A percentile compares a stretch with the other conserved stretches of the same genome.
Evolutionary conservation across 805 yeast species (phyloP).

Genomic region (Starmerella ratchasimensis): DNA sequence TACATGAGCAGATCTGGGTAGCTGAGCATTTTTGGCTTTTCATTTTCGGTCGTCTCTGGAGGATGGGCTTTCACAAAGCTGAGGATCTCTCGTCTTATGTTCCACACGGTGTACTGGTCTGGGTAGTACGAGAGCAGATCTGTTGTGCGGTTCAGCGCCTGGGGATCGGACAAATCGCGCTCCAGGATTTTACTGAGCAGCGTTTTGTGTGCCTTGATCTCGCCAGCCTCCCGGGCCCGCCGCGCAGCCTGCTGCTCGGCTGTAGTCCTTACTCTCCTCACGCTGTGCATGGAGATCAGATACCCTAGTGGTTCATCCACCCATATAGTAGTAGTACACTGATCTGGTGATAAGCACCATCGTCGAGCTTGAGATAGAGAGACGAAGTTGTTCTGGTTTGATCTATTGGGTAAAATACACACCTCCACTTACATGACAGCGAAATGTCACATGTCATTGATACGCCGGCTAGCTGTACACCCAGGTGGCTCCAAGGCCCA

Average conservation of each 20-base stretch:
- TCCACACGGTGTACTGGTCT: conserved; percentile 83
- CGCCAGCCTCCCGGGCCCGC: conserved; percentile 42
- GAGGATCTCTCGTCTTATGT: conserved; percentile 65
- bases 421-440: too few species aligned
- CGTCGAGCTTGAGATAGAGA: too few species aligned
- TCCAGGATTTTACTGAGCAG: conserved; percentile 31
- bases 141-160: conserved; percentile 41
- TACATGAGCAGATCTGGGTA: conserved; percentile 28
- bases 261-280: conserved; percentile 44
- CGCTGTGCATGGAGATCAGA: conserved; percentile 41
- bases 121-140: conserved; percentile 55
- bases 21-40: not conserved
- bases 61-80: conserved; percentile 21
- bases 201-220: conserved; percentile 41
- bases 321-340: too few species aligned
- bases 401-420: too few species aligned
- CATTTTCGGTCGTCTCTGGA: not conserved
- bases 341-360: too few species aligned
- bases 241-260: conserved; percentile 43
- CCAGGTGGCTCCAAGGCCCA: too few species aligned
- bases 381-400: too few species aligned
- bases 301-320: not conserved
- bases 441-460: too few species aligned
- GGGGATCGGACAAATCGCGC: conserved; percentile 23
- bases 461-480: too few species aligned